Base-by-base conservation (phyloP, 495 filamentous ascomycete species). In the Talaromyces wortmannii region DNA sequence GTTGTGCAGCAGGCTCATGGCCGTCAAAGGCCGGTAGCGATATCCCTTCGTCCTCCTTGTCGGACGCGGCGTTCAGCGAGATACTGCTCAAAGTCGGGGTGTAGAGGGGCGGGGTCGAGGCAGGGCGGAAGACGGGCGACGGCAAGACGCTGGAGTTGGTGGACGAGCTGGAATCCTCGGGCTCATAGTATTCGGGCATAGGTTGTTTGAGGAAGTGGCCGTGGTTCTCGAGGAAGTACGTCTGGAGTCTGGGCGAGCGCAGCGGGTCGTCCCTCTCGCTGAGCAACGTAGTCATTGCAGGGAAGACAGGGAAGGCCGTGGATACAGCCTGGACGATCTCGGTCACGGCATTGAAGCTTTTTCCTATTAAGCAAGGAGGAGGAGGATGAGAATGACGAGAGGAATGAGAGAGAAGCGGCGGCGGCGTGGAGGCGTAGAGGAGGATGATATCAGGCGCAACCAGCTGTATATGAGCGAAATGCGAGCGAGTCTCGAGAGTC, bases 61-160 rank as follows among this genome's bases (percentile, higher is more conserved):
- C 78, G 50, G 74, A 70, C 5, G 46, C 31, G 13, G 75, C 77
- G 55, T 80, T 78, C 30, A 88, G 64, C 0, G 86, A 88, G 23
- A 89, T 63, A 55, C 76, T 85, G 55, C 82, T 84, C 12, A 83
- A 74, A 16, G 83, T 83, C 8, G 86, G 83, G 4, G 75, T 70
- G 49, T 72, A 73, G 40, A 70, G 66, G 3, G 68, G 57, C 31
- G 69, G 63, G 5, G 60, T 59, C 5, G 53, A 48, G 30, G 66
- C 13, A 6, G 60, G 42, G 8, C 56, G 63, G 7, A 67, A 62
- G 59, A 73, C 67, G 36, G 62, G 66, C 0, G 77, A 70, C 4
- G 76, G 80, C 5, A 71, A 67, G 15, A 69, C 65, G 11, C 65
- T 40, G 13, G 36, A 40, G 36, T 13, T 58, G 29, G 76, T 70